Evolutionary conservation across 2,329 filamentous ascomycete genomes (phyloP).

Genomic region (Aureobasidium sp.): DNA sequence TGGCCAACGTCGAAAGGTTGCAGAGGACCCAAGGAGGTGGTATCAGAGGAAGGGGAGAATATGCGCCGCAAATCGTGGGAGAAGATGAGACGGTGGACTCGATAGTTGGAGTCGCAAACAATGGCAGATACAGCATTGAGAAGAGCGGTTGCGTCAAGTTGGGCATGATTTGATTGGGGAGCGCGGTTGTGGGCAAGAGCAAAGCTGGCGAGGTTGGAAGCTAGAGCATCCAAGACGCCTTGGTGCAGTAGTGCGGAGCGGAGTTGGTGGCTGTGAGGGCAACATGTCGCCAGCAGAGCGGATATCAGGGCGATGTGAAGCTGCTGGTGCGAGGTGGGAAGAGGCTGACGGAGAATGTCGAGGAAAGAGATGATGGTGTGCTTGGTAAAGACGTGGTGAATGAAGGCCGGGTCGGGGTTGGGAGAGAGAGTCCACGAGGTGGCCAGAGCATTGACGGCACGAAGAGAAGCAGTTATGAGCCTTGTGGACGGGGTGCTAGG

Average conservation of each 20-base stretch:
- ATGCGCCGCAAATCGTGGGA: conserved; percentile 41
- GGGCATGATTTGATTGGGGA: conserved; percentile 41
- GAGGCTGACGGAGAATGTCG: conserved; percentile 56
- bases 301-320: conserved; percentile 57
- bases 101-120: conserved; percentile 69
- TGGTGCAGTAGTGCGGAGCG: conserved; percentile 54
- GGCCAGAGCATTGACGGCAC: conserved; percentile 64
- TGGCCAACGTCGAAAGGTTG: background rate
- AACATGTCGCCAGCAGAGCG: conserved; percentile 55
- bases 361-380: conserved; percentile 54
- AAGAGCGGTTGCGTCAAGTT: conserved; percentile 55
- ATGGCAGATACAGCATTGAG: conserved; percentile 72
- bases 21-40: background rate
- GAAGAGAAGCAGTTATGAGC: conserved; percentile 66
- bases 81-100: conserved; percentile 54
- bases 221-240: conserved; percentile 72
- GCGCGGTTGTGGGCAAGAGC: conserved; percentile 18
- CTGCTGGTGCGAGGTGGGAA: conserved; percentile 47
- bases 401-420: conserved; percentile 12
- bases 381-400: conserved; percentile 51
- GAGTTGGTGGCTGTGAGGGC: conserved; percentile 26
- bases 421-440: conserved; percentile 45
- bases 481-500: conserved; percentile 56
- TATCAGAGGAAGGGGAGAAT: conserved; percentile 18
- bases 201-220: conserved; percentile 54